Percentiles rank a stretch among this genome's conserved stretches.
Evolutionary conservation across 345 rosid genomes (phyloP).

Genomic region (Syzygium oleosum): DNA sequence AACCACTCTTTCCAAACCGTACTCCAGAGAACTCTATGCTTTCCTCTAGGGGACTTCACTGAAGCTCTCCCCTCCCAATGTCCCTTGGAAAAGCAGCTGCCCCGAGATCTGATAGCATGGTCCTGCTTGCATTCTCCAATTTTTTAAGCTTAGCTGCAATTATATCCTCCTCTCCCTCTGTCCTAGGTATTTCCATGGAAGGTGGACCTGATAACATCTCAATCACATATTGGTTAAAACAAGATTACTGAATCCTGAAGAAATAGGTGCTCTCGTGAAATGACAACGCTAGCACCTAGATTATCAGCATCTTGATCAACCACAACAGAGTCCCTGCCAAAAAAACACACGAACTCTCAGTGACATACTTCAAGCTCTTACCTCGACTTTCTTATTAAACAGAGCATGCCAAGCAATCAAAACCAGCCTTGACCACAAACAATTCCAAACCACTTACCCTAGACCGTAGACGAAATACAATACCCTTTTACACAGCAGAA

Average conservation of each 20-base stretch:
- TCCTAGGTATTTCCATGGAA: conserved; percentile 33
- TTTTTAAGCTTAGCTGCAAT: conserved; percentile 33
- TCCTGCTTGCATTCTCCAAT: conserved; percentile 49
- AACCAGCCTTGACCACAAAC: conserved; percentile 67
- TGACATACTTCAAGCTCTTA: conserved; percentile 35
- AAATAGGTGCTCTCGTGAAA: conserved; percentile 87
- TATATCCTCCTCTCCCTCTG: conserved; percentile 40
- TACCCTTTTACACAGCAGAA: conserved; percentile 52
- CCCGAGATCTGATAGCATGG: conserved; percentile 42
- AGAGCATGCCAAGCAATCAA: conserved; percentile 54
- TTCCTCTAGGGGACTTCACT: conserved; percentile 12
- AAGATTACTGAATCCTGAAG: conserved; percentile 68
- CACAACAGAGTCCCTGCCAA: conserved; percentile 51
- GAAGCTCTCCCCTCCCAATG: conserved; percentile 7
- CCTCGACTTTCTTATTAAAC: conserved; percentile 43
- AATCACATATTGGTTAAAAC: conserved; percentile 76
- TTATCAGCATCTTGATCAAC: conserved; percentile 66
- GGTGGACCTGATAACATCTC: conserved; percentile 73
- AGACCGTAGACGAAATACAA: conserved; percentile 75
- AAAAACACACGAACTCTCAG: conserved; percentile 48
- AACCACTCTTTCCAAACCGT: conserved; percentile 12
- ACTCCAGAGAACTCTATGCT: conserved; percentile 18
- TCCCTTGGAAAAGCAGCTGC: conserved; percentile 25
- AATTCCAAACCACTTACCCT: conserved; percentile 65
- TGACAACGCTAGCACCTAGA: conserved; percentile 69